Conservation (phyloP, 768 basidiomycete genomes). For the Cystofilobasidium ferigula region DNA sequence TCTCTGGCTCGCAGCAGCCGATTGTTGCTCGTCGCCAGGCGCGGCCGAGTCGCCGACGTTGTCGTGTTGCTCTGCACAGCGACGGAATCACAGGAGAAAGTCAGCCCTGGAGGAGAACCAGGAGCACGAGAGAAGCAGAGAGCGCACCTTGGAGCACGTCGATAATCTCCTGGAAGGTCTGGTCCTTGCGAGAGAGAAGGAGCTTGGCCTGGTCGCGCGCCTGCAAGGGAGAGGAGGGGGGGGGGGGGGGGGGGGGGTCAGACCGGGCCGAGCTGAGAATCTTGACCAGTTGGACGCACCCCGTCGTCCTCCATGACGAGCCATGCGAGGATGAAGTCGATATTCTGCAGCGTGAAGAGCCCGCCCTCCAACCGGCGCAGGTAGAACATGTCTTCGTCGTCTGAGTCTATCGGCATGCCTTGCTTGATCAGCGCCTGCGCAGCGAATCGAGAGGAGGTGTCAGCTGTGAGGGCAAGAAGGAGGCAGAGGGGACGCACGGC, state of each 20-base stretch:
- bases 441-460: constrained; percentile 3
- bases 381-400: constrained; percentile 69
- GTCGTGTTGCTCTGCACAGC: constrained; percentile 48
- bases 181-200: constrained; percentile 64
- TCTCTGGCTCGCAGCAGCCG: constrained; percentile 42
- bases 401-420: constrained; percentile 49
- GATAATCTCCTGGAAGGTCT: constrained; percentile 60
- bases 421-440: constrained; percentile 48
- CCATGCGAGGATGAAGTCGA: constrained; percentile 93
- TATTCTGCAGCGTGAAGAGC: constrained; percentile 73
- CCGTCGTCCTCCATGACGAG: constrained; percentile 96
- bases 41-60: constrained; percentile 50
- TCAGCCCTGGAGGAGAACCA: too few relatives aligned
- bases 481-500: constrained; percentile 44
- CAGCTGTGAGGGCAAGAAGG: not conserved
- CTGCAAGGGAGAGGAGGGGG: constrained; percentile 40
- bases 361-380: constrained; percentile 78
- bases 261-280: too few relatives aligned
- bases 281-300: constrained; percentile 45
- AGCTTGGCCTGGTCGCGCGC: constrained; percentile 61
- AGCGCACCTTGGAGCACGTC: constrained; percentile 46
- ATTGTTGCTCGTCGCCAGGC: constrained; percentile 32
- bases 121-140: not conserved
- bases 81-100: not conserved
- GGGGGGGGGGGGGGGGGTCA: too few relatives aligned